phyloP scores from a whole-genome alignment of 2,329 filamentous ascomycete genomes.

The Lachnellula hyalina region DNA sequence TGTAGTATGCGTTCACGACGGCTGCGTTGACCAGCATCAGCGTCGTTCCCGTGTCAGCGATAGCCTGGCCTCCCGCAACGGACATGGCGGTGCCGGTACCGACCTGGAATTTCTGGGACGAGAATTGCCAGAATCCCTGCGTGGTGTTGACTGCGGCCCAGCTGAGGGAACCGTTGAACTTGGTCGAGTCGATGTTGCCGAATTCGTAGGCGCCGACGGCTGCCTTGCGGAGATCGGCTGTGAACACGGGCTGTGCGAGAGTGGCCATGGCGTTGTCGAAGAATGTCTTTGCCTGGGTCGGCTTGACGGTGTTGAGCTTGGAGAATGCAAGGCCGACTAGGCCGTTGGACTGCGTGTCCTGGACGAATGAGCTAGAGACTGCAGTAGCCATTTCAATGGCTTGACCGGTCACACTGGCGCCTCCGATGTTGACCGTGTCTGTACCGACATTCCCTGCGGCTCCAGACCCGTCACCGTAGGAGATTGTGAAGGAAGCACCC shows the following conservation, averaged over 20 bases:
- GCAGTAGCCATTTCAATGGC: conserved; percentile 32
- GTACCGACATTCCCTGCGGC: conserved; percentile 33
- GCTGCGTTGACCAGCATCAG: conserved; percentile 34
- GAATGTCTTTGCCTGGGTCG: conserved; percentile 32
- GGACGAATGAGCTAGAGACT: conserved; percentile 31
- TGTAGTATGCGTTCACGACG: conserved; percentile 38
- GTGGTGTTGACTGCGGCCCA: conserved; percentile 45
- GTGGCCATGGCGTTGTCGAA: conserved; percentile 30
- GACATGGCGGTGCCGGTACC: conserved; percentile 48
- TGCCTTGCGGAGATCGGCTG: conserved; percentile 46
- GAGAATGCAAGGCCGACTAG: conserved; percentile 55
- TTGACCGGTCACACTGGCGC: conserved; percentile 30
- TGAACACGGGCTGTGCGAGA: conserved; percentile 51
- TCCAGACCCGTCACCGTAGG: conserved; percentile 36
- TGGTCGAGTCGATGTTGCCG: conserved; percentile 47
- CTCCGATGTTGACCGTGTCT: conserved; percentile 33
- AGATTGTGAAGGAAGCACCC: conserved; percentile 31
- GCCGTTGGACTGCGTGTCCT: conserved; percentile 44
- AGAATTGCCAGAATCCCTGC: conserved; percentile 53
- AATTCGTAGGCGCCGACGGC: conserved; percentile 48
- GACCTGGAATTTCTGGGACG: conserved; percentile 43
- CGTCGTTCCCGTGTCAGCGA: conserved; percentile 41
- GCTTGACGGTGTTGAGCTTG: conserved; percentile 33
- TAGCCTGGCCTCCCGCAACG: conserved; percentile 49
- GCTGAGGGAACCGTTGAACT: conserved; percentile 48